A percentile compares a stretch with the other conserved stretches of the same genome.
Evolutionary conservation across 805 yeast species (phyloP).

Genomic region (Saturnispora besseyi): DNA sequence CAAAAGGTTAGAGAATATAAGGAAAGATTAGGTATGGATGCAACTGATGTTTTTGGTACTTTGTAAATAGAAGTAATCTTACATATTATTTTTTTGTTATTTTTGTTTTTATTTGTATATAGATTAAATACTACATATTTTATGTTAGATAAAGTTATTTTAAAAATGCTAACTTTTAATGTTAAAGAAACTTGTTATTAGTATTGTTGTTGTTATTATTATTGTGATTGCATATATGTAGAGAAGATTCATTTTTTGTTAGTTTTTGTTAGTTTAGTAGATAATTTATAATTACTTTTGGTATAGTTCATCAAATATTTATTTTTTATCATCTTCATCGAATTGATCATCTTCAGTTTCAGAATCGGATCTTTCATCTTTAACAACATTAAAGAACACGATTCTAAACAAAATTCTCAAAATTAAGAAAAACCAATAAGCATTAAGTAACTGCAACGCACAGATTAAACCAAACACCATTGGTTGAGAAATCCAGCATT

Average conservation of each 20-base stretch:
- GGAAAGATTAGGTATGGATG: conserved; percentile 21
- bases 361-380: conserved; percentile 83
- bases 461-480: conserved; percentile 72
- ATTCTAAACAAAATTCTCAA: conserved; percentile 67
- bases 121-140: background rate
- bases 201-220: background rate
- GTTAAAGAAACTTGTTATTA: background rate
- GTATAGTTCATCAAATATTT: background rate
- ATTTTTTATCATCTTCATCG: conserved; percentile 15
- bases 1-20: conserved; percentile 30
- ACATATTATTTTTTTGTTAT: background rate
- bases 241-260: no score
- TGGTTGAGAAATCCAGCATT: conserved; percentile 91
- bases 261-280: background rate
- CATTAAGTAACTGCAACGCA: conserved; percentile 77
- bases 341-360: conserved; percentile 51
- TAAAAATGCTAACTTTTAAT: background rate
- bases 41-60: conserved; percentile 14
- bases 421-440: conserved; percentile 82
- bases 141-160: conserved; percentile 1
- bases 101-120: conserved; percentile 2
- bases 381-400: conserved; percentile 47
- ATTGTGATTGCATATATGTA: no score
- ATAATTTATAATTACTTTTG: background rate
- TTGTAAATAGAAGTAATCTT: conserved; percentile 1